A percentile compares a stretch with the other conserved stretches of the same genome.
phyloP scores from a whole-genome alignment of 2,329 filamentous ascomycete species.

The Colletotrichum euphorbiae region DNA sequence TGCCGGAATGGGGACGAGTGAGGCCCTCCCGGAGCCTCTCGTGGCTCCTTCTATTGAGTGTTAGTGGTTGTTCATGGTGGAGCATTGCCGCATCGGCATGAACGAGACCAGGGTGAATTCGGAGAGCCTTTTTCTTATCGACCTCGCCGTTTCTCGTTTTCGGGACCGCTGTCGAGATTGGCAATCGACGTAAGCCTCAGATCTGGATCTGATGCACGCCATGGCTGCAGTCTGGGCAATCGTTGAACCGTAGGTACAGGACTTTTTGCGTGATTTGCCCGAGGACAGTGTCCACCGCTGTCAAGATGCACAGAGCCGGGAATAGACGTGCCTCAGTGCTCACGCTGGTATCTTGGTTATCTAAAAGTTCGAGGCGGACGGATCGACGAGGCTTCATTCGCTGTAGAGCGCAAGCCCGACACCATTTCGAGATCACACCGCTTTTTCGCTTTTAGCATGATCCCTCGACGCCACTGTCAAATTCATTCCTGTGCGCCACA shows the following conservation, averaged over 20 bases:
- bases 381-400: slow-evolving; percentile 26
- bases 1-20: slow-evolving; percentile 27
- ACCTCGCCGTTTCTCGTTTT: background rate
- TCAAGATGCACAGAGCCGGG: slow-evolving; percentile 17
- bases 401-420: slow-evolving; percentile 32
- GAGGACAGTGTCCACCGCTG: background rate
- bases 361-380: slow-evolving; percentile 17
- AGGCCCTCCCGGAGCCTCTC: slow-evolving; percentile 37
- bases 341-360: background rate
- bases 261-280: slow-evolving; percentile 17
- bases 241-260: background rate
- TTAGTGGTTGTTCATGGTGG: slow-evolving; percentile 7
- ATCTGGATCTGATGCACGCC: slow-evolving; percentile 38
- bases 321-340: background rate
- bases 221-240: slow-evolving; percentile 35
- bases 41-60: slow-evolving; percentile 22
- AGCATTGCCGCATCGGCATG: background rate
- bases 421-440: slow-evolving; percentile 41
- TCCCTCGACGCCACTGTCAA: slow-evolving; percentile 35
- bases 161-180: slow-evolving; percentile 5
- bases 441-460: slow-evolving; percentile 41
- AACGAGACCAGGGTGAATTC: slow-evolving; percentile 2
- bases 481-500: background rate
- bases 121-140: slow-evolving; percentile 2
- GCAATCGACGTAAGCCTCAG: slow-evolving; percentile 7